Evolutionary conservation across 2,329 filamentous ascomycete genomes (phyloP).

Genomic region (Pseudogymnoascus sp.): DNA sequence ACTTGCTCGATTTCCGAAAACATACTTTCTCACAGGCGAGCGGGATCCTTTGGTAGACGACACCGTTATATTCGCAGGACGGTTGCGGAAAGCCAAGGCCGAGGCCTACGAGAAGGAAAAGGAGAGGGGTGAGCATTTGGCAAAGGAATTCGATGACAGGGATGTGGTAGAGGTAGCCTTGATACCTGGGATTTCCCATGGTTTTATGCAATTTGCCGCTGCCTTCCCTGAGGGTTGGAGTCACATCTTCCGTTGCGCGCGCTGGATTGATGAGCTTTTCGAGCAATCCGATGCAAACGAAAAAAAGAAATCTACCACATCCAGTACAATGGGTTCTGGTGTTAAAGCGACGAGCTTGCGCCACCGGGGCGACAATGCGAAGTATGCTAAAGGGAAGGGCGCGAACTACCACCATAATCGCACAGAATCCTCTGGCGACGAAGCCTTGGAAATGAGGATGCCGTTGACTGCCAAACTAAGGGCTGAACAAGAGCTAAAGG

Average conservation of each 20-base stretch:
- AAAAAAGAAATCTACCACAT: conserved; percentile 26
- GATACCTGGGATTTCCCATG: conserved; percentile 83
- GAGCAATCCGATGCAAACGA: conserved; percentile 38
- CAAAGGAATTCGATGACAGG: conserved; percentile 57
- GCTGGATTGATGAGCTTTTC: conserved; percentile 78
- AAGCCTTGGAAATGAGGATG: conserved; percentile 78
- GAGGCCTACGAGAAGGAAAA: conserved; percentile 41
- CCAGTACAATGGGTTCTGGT: conserved; percentile 15
- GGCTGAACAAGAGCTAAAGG: conserved; percentile 36
- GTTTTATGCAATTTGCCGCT: conserved; percentile 83
- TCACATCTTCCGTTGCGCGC: conserved; percentile 67
- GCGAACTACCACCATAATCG: conserved; percentile 18
- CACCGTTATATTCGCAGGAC: conserved; percentile 88
- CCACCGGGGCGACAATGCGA: conserved; percentile 13
- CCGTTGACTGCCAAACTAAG: conserved; percentile 31
- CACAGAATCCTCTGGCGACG: conserved; percentile 47
- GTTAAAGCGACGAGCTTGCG: conserved; percentile 11
- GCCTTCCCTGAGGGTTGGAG: conserved; percentile 87
- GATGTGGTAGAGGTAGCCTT: conserved; percentile 74
- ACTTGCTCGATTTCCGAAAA: conserved; percentile 82
- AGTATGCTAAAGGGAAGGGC: background rate
- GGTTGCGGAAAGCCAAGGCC: conserved; percentile 71
- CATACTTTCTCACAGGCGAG: conserved; percentile 89
- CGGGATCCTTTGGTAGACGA: conserved; percentile 93
- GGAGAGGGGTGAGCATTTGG: conserved; percentile 40